Conservation (phyloP, 2,329 filamentous ascomycete genomes). For the Talaromyces marneffei region DNA sequence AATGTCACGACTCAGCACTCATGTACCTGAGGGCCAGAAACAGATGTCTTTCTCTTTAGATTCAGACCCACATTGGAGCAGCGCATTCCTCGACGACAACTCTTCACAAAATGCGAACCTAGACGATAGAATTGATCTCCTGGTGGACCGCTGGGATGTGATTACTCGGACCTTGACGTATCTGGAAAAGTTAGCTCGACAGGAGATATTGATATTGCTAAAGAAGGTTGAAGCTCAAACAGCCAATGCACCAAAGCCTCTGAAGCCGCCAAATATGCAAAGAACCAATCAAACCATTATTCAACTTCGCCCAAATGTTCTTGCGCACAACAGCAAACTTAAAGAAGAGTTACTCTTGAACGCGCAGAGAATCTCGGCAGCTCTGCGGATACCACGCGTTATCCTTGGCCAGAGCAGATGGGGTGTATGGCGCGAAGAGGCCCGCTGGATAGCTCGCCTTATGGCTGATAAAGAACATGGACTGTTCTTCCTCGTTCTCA, state of each 20-base stretch:
- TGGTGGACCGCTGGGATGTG: constrained; percentile 56
- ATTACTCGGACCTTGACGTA: constrained; percentile 52
- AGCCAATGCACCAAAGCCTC: constrained; percentile 37
- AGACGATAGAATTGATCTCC: constrained; percentile 51
- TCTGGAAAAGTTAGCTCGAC: constrained; percentile 48
- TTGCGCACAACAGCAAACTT: constrained; percentile 41
- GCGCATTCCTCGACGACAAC: constrained; percentile 34
- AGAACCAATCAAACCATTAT: constrained; percentile 45
- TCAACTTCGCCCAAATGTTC: constrained; percentile 46
- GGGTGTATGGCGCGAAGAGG: constrained; percentile 58
- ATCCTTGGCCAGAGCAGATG: constrained; percentile 54
- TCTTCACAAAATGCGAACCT: constrained; percentile 43
- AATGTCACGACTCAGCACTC: constrained; percentile 31
- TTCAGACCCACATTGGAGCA: constrained; percentile 36
- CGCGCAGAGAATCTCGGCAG: constrained; percentile 47
- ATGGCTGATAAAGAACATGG: constrained; percentile 53
- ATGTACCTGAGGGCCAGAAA: constrained; percentile 27
- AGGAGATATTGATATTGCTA: constrained; percentile 47
- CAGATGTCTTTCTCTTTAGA: constrained; percentile 37
- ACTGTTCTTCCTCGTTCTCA: constrained; percentile 54
- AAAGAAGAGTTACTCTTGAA: constrained; percentile 44
- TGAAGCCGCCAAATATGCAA: constrained; percentile 44
- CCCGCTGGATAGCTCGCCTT: constrained; percentile 51
- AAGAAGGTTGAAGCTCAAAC: constrained; percentile 43
- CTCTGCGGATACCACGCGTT: constrained; percentile 52